Base-by-base conservation (phyloP, 805 yeast species). In the Saturnispora hagleri region DNA sequence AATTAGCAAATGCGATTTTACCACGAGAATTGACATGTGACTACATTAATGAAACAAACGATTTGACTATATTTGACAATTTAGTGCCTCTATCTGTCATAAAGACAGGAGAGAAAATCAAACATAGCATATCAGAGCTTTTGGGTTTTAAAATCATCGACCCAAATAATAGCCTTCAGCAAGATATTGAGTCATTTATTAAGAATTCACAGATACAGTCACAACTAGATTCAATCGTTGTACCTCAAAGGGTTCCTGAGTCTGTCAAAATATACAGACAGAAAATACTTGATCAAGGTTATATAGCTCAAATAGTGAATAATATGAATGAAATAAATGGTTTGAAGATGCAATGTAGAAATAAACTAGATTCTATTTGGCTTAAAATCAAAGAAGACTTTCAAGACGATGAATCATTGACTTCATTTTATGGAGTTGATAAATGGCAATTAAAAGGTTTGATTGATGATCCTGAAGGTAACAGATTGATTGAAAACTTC, bases 61-160 rank as follows among this genome's bases (percentile, higher is more conserved):
- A 67, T 4, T 17, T 31, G 20, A 24, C 13, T 13, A 59, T 82
- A n/a, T 83, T 89, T 58, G 66, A 68, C n/a, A 77, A 77, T 20
- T 65, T 89, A 3, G 61, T 89, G 2, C 96, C 97, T 0, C 77
- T 76, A 56, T 65, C 74, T 3, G 77, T 87, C 1, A 75, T 86
- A 42, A 86, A 83, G 58, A 74, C 80, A 2, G 80, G 88, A 0
- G 78, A 76, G 41, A 83, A 89, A 0, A 86, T 79, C 60, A 74
- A 77, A 49, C 67, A 68, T 28, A 75, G 77, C 46, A 71, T 56
- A 51, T 69, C 64, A 51, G 61, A 65, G 3, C 51, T 52, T 38
- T 6, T 53, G 2, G 13, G 44, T 9, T 27, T 26, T 7, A 51
- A 53, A 24, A 6, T 55, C 20, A n/a, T 38, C 3, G 26, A 12